Base-by-base conservation (phyloP, 345 rosid species). In the Eutrema japonicum region DNA sequence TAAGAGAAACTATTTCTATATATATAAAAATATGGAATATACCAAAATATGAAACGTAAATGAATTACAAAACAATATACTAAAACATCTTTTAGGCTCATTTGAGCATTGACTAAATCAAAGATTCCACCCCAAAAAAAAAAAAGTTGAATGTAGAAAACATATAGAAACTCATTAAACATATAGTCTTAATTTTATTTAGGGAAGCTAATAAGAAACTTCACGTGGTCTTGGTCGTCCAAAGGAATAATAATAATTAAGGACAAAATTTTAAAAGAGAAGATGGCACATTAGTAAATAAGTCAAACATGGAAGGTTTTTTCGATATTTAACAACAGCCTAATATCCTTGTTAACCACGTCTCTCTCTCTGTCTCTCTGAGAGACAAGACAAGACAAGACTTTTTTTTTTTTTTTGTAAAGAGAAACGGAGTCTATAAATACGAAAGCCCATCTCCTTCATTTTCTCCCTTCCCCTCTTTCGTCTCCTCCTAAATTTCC, bases 311-410 rank as follows among this genome's bases (percentile, higher is more conserved):
- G 7, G 29, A 26, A 33, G 47, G 59, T 81, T 61, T 78, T 74
- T 69, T 77, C 79, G 59, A n/a, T 16, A 71, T 61, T 79, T 52
- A 71, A 78, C 58, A 76, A 69, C 73, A 78, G 18, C 46, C 45
- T 46, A 79, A 86, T 58, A 69, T 8, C 83, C 87, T 87, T 86
- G 89, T 75, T 64, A 68, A 80, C 77, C 96, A 89, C 93, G 93
- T 83, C 89, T 83, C 49, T 65, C 50, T 10, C 41, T 14, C 13
- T 14, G 13, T 49, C 56, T 60, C 47, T 35, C 64, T 16, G 61
- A 52, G 45, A 63, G 26, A 64, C 50, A 6, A 22, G 26, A 64
- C 50, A 6, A 22, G 26, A 22, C 26, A 22, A 22, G 32, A 54
- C 29, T 45, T 9, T 22, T 2, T n/a, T n/a, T 5, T 16, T 40